Conservation (phyloP, 495 filamentous ascomycete genomes). For the Lepraria neglecta region DNA sequence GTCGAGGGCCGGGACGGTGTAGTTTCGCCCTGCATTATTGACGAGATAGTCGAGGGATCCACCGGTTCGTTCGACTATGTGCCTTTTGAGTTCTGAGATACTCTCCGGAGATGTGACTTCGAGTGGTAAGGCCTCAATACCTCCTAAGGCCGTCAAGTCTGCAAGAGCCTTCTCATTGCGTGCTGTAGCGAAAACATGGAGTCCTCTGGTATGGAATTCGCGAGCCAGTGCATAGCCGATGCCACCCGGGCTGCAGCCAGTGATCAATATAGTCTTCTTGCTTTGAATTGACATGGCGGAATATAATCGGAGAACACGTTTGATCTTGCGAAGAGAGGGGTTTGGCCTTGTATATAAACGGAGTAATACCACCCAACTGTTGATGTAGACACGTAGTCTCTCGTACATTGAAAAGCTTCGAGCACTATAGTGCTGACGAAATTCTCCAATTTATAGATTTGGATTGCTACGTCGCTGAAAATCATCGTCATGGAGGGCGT, state of each 20-base stretch:
- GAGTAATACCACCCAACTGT: too few species aligned
- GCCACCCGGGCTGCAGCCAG: conserved; percentile 43
- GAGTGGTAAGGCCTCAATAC: conserved; percentile 51
- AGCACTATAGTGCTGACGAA: background rate
- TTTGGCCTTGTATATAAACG: background rate
- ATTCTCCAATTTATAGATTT: background rate
- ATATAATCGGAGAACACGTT: background rate
- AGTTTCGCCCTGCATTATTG: conserved; percentile 58
- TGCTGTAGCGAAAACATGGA: conserved; percentile 53
- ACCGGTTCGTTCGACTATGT: conserved; percentile 6
- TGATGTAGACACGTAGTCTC: background rate
- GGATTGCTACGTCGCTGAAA: background rate
- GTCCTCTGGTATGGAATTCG: conserved; percentile 43
- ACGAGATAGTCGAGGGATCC: conserved; percentile 48
- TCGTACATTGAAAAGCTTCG: background rate
- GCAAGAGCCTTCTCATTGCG: conserved; percentile 42
- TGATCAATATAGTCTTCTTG: conserved; percentile 26
- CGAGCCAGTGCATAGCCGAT: conserved; percentile 50
- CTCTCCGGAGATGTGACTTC: conserved; percentile 37
- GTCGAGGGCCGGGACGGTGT: conserved; percentile 58
- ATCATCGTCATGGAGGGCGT: background rate
- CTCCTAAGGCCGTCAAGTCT: conserved; percentile 39
- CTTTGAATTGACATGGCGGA: background rate
- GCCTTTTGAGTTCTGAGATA: conserved; percentile 9
- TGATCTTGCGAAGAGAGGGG: background rate